Conservation (phyloP, 192 early-diverging fungal genomes). For the Umbelopsis isabellina region DNA sequence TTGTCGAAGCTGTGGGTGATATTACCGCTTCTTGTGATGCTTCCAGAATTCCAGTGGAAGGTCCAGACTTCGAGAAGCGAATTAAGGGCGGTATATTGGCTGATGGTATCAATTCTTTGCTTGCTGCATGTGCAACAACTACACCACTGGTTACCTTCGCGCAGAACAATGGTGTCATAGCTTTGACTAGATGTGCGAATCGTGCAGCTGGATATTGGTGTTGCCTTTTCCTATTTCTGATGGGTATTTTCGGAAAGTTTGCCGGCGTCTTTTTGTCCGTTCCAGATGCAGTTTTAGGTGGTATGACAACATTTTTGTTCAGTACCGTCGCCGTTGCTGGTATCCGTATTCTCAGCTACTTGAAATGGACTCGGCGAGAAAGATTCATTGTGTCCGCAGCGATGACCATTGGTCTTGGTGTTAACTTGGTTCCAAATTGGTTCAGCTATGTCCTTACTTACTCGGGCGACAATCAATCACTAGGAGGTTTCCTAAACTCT, state of each 20-base stretch:
- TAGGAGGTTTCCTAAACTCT: conserved; percentile 47
- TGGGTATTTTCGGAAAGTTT: conserved; percentile 57
- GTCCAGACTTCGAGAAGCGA: conserved; percentile 55
- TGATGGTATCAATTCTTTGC: conserved; percentile 47
- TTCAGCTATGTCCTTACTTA: conserved; percentile 55
- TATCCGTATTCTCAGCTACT: conserved; percentile 54
- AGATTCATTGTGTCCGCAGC: conserved; percentile 54
- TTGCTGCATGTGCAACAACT: conserved; percentile 48
- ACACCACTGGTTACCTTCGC: conserved; percentile 59
- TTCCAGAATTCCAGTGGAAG: conserved; percentile 52
- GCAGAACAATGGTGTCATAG: conserved; percentile 62
- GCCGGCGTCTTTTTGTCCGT: conserved; percentile 51
- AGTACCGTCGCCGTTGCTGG: conserved; percentile 58
- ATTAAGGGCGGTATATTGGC: conserved; percentile 57
- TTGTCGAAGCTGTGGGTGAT: conserved; percentile 55
- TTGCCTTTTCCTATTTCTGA: conserved; percentile 53
- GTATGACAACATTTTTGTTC: conserved; percentile 60
- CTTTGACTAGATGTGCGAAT: conserved; percentile 58
- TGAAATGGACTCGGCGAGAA: conserved; percentile 59
- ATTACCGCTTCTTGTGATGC: conserved; percentile 60
- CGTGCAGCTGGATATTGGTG: conserved; percentile 57
- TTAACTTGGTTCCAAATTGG: conserved; percentile 52
- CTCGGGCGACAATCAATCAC: conserved; percentile 38
- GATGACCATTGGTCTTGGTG: conserved; percentile 52
- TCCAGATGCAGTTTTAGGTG: conserved; percentile 52